These are phyloP conservation scores for Solanum etuberosum DNA, from an alignment of 257 asterid genomes.

Conservation along the genomic window DNA sequence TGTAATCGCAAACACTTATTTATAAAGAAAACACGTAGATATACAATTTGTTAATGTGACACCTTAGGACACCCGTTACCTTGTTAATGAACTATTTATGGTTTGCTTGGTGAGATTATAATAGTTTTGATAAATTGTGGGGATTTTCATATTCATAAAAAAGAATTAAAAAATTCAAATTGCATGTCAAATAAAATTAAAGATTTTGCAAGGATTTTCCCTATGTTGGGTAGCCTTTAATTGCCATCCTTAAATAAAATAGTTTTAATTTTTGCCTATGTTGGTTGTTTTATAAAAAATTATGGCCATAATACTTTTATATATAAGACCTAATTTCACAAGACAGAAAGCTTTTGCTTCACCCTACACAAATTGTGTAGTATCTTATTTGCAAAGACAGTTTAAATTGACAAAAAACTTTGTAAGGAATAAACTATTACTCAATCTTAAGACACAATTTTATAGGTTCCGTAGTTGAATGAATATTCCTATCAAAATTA, in stretches of 20 bases:
- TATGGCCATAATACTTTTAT: background rate
- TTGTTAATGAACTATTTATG: background rate
- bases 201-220: background rate
- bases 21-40: background rate
- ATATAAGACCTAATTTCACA: fast-evolving
- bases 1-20: background rate
- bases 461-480: background rate
- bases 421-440: background rate
- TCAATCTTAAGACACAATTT: background rate
- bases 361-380: too few relatives aligned
- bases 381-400: too few relatives aligned
- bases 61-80: fast-evolving
- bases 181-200: background rate
- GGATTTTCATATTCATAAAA: background rate
- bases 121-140: background rate
- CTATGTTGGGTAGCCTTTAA: background rate
- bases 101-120: background rate
- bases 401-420: fast-evolving
- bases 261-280: background rate
- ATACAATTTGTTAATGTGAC: background rate
- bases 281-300: background rate
- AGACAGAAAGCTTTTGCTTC: background rate
- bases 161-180: background rate
- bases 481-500: too few relatives aligned
- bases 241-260: background rate